Base-by-base conservation (phyloP, 176 grass and related monocot species). In the Bonia amplexicaulis region DNA sequence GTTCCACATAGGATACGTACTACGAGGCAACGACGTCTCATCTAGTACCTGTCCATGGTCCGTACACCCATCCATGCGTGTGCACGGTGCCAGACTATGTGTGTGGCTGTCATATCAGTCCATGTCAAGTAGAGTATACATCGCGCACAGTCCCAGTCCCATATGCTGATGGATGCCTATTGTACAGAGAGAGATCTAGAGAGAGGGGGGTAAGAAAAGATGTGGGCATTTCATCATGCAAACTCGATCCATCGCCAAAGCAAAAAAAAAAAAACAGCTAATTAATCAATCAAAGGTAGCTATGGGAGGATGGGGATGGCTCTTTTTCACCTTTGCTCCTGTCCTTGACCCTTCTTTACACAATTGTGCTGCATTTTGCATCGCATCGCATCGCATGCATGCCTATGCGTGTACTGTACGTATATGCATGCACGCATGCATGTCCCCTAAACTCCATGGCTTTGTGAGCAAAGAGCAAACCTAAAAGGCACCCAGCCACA, bases 211-310 rank as follows among this genome's bases (percentile, higher is more conserved):
- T 42, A 14, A 5, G n/a, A 12, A 22, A 6, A 39, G 81, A 73
- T 19, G 66, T 69, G 78, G 76, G 69, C 49, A 87, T 87, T 81
- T 59, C 85, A 87, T 17, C 42, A 47, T 4, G 44, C 9, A 40
- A 66, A 64, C 14, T 55, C 66, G 57, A 41, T 71, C 6, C 53
- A 37, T 40, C 1, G 60, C 60, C 15, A 71, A 22, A 55, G 9
- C 49, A 19, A 60, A 2, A 16, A 78, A 15, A n/a, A 46, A 14
- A 66, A 7, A 33, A 69, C 45, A 55, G 9, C 7, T 55, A 8
- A 55, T 55, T 7, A 55, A 55, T 63, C 12, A 15, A 29, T 63
- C 26, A 29, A 12, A 63, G 26, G 26, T 26, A 29, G 5, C 12
- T 68, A 62, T 27, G 13, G 31, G 51, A 19, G 11, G 31, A n/a